phyloP scores from a whole-genome alignment of 2,329 filamentous ascomycete genomes.

The Fusarium duplospermum region DNA sequence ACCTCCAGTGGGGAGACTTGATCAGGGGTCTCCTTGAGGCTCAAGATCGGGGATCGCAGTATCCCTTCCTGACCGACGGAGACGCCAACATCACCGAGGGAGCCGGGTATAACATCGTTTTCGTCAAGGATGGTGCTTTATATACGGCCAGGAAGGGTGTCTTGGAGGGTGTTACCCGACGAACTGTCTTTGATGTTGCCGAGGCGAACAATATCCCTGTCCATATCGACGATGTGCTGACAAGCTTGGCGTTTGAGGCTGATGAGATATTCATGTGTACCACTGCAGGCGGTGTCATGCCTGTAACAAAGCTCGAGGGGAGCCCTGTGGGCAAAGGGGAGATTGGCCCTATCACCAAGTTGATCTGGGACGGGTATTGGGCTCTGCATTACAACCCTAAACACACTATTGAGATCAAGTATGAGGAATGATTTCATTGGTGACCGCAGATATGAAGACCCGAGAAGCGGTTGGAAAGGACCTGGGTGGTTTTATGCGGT shows the following conservation, averaged over 20 bases:
- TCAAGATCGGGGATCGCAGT: neutral
- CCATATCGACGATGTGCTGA: neutral
- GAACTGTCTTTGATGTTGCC: neutral
- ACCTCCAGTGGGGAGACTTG: neutral
- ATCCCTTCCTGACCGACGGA: neutral
- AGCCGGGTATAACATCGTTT: neutral
- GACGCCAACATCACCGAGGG: neutral
- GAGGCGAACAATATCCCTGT: neutral
- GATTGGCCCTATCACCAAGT: neutral
- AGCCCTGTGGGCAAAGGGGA: neutral
- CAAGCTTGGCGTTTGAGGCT: neutral
- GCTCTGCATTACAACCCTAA: neutral
- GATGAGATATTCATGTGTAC: neutral
- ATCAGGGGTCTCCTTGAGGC: neutral
- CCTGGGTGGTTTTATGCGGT: neutral
- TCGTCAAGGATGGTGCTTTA: neutral
- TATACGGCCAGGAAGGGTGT: neutral
- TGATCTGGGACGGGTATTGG: neutral
- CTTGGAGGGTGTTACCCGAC: neutral
- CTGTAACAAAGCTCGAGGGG: neutral
- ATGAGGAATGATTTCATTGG: neutral
- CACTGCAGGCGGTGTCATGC: neutral
- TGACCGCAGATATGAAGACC: neutral
- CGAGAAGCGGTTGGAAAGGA: neutral
- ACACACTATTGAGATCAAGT: neutral